A percentile compares a stretch with the other conserved stretches of the same genome.
phyloP scores from a whole-genome alignment of 805 yeast species.

The Wickerhamomyces bisporus region DNA sequence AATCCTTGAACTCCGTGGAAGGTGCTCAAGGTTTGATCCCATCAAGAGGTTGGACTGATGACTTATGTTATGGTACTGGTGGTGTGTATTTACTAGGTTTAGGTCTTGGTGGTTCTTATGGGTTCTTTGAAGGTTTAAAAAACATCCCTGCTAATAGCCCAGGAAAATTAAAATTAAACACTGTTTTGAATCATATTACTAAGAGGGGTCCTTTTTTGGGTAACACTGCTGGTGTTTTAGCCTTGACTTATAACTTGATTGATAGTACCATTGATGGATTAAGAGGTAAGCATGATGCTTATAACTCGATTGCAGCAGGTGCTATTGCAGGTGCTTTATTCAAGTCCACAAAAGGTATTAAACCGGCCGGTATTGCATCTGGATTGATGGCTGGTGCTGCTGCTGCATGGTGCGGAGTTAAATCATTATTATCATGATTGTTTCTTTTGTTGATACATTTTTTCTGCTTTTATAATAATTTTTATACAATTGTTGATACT shows the following conservation, averaged over 20 bases:
- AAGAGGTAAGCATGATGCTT: slow-evolving; percentile 86
- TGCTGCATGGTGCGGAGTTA: slow-evolving; percentile 87
- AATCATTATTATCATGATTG: slow-evolving; percentile 27
- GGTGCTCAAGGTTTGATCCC: slow-evolving; percentile 91
- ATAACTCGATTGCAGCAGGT: slow-evolving; percentile 83
- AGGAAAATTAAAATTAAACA: slow-evolving; percentile 78
- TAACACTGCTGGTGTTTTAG: slow-evolving; percentile 91
- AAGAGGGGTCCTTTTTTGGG: slow-evolving; percentile 96
- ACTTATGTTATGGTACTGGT: slow-evolving; percentile 96
- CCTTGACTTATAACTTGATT: slow-evolving; percentile 79
- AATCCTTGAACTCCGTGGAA: slow-evolving; percentile 65
- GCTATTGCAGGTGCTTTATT: slow-evolving; percentile 89
- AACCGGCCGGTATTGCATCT: slow-evolving; percentile 84
- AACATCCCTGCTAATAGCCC: slow-evolving; percentile 73
- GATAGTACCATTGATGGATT: slow-evolving; percentile 73
- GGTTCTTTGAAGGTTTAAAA: slow-evolving; percentile 79
- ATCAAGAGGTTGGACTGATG: slow-evolving; percentile 97
- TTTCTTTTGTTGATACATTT: not conserved
- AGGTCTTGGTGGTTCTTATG: slow-evolving; percentile 86
- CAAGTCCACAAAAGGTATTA: slow-evolving; percentile 77
- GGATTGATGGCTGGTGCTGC: slow-evolving; percentile 86
- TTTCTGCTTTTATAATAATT: no score
- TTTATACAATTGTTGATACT: no score
- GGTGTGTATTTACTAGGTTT: slow-evolving; percentile 83
- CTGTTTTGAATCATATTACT: slow-evolving; percentile 86